These are phyloP conservation scores for Nicotiana benthamiana DNA, from an alignment of 257 asterid genomes.

Conservation along the genomic window DNA sequence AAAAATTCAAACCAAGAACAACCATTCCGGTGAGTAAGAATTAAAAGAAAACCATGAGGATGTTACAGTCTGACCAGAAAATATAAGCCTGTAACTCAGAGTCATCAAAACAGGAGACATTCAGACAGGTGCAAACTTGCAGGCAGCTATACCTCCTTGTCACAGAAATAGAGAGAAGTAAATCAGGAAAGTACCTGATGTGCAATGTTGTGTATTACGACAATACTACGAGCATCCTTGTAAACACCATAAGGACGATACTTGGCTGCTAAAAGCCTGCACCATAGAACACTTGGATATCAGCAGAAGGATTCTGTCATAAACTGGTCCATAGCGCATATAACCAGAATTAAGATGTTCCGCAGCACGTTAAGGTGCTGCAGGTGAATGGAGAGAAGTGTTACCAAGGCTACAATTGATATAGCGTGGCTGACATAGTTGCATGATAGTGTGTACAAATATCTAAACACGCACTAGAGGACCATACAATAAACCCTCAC, in stretches of 20 bases:
- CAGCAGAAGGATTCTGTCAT: neutral
- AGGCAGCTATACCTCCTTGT: neutral
- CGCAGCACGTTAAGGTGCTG: neutral
- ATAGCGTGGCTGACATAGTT: neutral
- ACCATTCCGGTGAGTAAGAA: neutral
- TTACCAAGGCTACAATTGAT: neutral
- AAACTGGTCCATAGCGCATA: slow-evolving; percentile 1
- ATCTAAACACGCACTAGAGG: neutral
- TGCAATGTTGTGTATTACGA: slow-evolving; percentile 87
- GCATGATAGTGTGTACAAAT: neutral
- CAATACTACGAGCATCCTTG: slow-evolving; percentile 83
- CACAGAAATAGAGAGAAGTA: neutral
- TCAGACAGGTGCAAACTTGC: neutral
- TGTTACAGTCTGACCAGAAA: slow-evolving; percentile 1
- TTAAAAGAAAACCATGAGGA: neutral
- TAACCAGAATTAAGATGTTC: neutral
- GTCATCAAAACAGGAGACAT: neutral
- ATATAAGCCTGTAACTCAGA: neutral
- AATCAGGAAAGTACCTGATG: slow-evolving; percentile 60
- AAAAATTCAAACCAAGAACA: neutral
- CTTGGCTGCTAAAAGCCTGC: slow-evolving; percentile 86
- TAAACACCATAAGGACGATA: slow-evolving; percentile 93
- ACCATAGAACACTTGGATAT: neutral
- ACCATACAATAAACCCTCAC: neutral
- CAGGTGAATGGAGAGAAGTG: neutral